Percentiles rank a stretch among this genome's conserved stretches.
Evolutionary conservation across 306 rosid genomes (phyloP).

Genomic region (Clitoria ternatea): DNA sequence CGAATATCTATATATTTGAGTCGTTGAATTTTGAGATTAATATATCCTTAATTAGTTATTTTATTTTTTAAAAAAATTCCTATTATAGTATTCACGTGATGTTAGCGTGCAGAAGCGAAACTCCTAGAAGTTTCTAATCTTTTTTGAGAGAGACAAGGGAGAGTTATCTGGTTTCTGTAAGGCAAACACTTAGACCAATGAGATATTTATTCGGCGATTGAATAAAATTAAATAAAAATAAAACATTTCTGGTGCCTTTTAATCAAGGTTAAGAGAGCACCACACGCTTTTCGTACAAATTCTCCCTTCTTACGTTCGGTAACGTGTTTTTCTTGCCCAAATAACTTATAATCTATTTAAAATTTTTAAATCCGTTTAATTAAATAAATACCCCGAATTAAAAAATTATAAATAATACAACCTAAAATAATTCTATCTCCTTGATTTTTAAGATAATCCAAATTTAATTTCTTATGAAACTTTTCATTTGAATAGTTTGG

Average conservation of each 20-base stretch:
- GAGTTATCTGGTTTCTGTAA: conserved; percentile 4
- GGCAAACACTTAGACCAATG: background rate
- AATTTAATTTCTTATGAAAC: background rate
- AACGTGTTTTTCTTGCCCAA: background rate
- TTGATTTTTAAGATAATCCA: too few relatives aligned
- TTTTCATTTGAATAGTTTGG: background rate
- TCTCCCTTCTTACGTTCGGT: background rate
- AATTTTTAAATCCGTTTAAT: background rate
- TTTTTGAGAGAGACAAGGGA: background rate
- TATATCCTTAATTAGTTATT: background rate
- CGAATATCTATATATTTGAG: background rate
- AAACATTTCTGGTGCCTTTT: background rate
- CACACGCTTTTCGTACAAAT: background rate
- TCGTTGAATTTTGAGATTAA: background rate
- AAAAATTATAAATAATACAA: background rate
- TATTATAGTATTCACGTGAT: background rate
- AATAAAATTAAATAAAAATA: background rate
- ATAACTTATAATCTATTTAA: background rate
- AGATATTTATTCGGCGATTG: background rate
- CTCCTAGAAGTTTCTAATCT: background rate
- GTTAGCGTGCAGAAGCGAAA: background rate
- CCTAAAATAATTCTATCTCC: too few relatives aligned
- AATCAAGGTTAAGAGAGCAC: background rate
- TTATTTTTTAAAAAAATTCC: background rate
- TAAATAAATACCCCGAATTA: background rate